Percentiles rank a stretch among this genome's conserved stretches.
Conservation (phyloP, 2,329 filamentous ascomycete genomes). For the Aphanoascus verrucosus region DNA sequence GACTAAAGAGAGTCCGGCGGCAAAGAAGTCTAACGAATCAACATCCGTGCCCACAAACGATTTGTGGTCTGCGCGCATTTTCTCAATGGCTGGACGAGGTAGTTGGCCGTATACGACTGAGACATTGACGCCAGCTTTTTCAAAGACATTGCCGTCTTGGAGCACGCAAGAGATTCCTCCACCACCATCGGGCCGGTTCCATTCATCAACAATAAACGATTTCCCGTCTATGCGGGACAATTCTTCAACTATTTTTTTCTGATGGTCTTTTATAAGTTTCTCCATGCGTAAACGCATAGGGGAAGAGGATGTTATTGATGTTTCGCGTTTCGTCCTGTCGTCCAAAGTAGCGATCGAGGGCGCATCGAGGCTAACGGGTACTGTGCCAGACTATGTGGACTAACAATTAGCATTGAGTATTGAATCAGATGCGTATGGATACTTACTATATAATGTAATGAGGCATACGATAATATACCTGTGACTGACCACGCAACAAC, state of each 20-base stretch:
- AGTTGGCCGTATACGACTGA: conserved; percentile 89
- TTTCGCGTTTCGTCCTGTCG: conserved; percentile 65
- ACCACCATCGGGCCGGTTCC: conserved; percentile 77
- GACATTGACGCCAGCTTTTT: conserved; percentile 93
- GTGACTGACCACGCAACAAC: conserved; percentile 4
- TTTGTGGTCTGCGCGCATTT: conserved; percentile 93
- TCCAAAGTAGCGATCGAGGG: conserved; percentile 76
- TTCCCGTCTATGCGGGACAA: conserved; percentile 75
- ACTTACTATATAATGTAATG: conserved; percentile 4
- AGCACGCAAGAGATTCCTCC: conserved; percentile 91
- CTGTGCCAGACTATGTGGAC: conserved; percentile 1
- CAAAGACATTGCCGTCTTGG: conserved; percentile 92
- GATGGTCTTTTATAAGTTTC: conserved; percentile 85
- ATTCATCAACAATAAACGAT: conserved; percentile 72
- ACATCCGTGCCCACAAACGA: conserved; percentile 65
- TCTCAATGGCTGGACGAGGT: conserved; percentile 73
- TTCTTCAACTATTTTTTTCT: conserved; percentile 72
- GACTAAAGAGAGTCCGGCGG: conserved; percentile 83
- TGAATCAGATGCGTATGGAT: not conserved
- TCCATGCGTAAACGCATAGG: conserved; percentile 99
- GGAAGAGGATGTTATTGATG: conserved; percentile 61
- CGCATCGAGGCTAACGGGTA: conserved; percentile 10
- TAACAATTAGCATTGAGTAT: not conserved
- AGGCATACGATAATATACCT: not conserved
- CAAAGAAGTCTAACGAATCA: conserved; percentile 87